Percentiles rank a stretch among this genome's conserved stretches.
phyloP scores from a whole-genome alignment of 2,329 filamentous ascomycete genomes.

The Tricladium varicosporioides region DNA sequence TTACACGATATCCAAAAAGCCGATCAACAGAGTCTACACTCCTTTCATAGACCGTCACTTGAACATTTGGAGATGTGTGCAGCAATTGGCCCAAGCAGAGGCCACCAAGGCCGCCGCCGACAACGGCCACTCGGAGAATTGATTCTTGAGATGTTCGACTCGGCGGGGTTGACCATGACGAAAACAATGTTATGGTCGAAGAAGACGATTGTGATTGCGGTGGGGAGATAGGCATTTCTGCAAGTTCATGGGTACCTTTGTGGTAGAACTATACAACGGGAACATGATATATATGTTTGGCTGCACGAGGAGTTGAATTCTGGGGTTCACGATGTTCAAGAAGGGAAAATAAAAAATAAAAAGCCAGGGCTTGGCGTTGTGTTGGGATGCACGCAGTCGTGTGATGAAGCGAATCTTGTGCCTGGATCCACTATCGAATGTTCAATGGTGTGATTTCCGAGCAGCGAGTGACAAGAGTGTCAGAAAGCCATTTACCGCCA shows the following conservation, averaged over 20 bases:
- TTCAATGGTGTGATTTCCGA: background rate
- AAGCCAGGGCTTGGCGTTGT: background rate
- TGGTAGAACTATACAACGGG: background rate
- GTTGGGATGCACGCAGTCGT: background rate
- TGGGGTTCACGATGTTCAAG: background rate
- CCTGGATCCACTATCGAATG: background rate
- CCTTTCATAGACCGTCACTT: slow-evolving; percentile 28
- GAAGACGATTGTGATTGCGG: background rate
- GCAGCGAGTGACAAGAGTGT: background rate
- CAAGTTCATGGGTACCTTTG: background rate
- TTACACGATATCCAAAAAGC: slow-evolving; percentile 28
- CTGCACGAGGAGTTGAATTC: background rate
- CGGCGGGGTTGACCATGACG: background rate
- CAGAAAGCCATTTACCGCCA: background rate
- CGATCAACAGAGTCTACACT: slow-evolving; percentile 16
- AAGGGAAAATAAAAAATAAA: background rate
- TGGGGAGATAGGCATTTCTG: background rate
- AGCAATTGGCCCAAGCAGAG: slow-evolving; percentile 29
- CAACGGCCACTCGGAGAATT: slow-evolving; percentile 24
- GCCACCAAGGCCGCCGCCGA: slow-evolving; percentile 29
- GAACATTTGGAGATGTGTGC: slow-evolving; percentile 16
- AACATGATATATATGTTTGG: background rate
- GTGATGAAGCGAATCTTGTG: background rate
- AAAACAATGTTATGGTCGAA: background rate
- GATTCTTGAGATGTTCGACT: background rate